Percentiles rank a stretch among this genome's conserved stretches.
phyloP scores from a whole-genome alignment of 768 basidiomycete species.

The Agaricus sinodeliciosus region DNA sequence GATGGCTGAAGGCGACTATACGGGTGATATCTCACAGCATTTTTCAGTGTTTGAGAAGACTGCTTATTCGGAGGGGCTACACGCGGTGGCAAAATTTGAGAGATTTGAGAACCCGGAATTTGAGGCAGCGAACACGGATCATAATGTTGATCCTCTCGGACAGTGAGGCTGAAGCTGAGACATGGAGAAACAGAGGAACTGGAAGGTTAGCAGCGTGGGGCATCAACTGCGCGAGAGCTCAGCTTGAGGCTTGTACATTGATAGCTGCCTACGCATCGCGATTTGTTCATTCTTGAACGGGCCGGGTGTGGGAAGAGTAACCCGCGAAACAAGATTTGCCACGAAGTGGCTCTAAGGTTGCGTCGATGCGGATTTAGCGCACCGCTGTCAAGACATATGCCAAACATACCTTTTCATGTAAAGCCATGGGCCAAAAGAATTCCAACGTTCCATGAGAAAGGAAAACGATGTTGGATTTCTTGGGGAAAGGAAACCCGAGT shows the following conservation, averaged over 20 bases:
- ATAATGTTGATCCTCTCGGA: constrained; percentile 9
- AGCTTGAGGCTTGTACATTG: constrained; percentile 20
- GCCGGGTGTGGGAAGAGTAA: constrained; percentile 2
- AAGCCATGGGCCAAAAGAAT: constrained; percentile 19
- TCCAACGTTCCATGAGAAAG: constrained; percentile 25
- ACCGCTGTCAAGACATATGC: not conserved
- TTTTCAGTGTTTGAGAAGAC: not conserved
- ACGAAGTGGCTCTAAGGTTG: not conserved
- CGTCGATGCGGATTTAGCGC: not conserved
- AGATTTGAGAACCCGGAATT: not conserved
- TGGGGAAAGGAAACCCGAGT: constrained; percentile 35
- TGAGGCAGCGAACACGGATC: not conserved
- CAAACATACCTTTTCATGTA: constrained; percentile 16
- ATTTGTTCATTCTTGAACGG: constrained; percentile 1
- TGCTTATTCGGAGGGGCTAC: not conserved
- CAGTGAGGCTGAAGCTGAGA: constrained; percentile 11
- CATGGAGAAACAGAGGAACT: not conserved
- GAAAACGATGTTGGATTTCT: constrained; percentile 25
- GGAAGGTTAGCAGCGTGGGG: constrained; percentile 5
- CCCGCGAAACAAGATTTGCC: constrained; percentile 3
- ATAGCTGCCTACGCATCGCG: constrained; percentile 17
- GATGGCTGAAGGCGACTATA: not conserved
- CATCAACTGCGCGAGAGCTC: not conserved
- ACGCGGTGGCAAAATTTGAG: not conserved
- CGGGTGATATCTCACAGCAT: constrained; percentile 2